Evolutionary conservation across 2,329 filamentous ascomycete genomes (phyloP).

Genomic region (Immersiporthe knoxdaviesiana): DNA sequence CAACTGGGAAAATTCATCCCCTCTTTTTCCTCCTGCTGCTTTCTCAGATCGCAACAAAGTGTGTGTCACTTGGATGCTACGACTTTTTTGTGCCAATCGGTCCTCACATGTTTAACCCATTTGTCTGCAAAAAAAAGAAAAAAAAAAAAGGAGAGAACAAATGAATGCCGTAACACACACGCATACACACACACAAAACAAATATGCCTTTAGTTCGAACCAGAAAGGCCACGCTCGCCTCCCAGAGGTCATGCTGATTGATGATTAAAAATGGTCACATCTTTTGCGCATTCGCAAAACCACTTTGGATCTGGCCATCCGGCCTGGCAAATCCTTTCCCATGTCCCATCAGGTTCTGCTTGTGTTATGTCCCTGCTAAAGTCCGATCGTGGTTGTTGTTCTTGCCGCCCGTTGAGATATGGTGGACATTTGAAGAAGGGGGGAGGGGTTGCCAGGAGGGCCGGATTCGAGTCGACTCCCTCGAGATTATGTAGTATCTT

Average conservation of each 20-base stretch:
- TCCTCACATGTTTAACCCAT: constrained; percentile 25
- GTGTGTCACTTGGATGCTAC: constrained; percentile 21
- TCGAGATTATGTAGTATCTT: constrained; percentile 27
- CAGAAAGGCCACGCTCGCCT: constrained; percentile 37
- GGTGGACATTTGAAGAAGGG: background rate
- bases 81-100: constrained; percentile 26
- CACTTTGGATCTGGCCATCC: constrained; percentile 14
- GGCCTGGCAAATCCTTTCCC: constrained; percentile 5
- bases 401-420: background rate
- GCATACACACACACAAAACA: constrained; percentile 34
- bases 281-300: constrained; percentile 17
- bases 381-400: constrained; percentile 14
- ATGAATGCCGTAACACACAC: constrained; percentile 40
- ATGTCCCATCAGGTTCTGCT: background rate
- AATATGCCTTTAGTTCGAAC: constrained; percentile 27
- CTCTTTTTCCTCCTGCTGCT: constrained; percentile 11
- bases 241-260: constrained; percentile 27
- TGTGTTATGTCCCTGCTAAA: background rate
- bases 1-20: constrained; percentile 6
- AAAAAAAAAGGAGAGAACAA: constrained; percentile 30
- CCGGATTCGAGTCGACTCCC: constrained; percentile 5
- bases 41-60: constrained; percentile 13
- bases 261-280: constrained; percentile 31
- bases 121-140: constrained; percentile 28
- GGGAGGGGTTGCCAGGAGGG: background rate